A percentile compares a stretch with the other conserved stretches of the same genome.
Evolutionary conservation across 768 basidiomycete genomes (phyloP).

Genomic region (Suillus subluteus): DNA sequence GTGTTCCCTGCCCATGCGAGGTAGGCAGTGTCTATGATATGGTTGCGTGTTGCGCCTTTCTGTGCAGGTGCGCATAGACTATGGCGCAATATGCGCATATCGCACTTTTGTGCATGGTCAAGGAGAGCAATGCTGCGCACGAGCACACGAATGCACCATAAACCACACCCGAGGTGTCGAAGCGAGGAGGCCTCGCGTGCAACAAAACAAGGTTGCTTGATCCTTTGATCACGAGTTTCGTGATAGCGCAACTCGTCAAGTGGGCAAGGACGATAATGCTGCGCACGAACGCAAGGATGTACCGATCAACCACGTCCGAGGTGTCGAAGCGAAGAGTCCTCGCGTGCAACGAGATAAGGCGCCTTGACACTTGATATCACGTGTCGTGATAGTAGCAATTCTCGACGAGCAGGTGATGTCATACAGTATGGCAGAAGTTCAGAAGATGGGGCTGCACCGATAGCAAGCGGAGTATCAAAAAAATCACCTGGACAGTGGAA

Average conservation of each 20-base stretch:
- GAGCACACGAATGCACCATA: constrained; percentile 9
- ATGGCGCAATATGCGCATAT: neutral
- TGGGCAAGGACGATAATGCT: constrained; percentile 7
- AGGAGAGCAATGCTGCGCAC: constrained; percentile 6
- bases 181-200: neutral
- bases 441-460: neutral
- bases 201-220: constrained; percentile 5
- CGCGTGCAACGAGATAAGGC: constrained; percentile 1
- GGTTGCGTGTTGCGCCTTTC: neutral
- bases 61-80: neutral
- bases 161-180: neutral
- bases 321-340: constrained; percentile 5
- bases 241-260: neutral
- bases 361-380: neutral
- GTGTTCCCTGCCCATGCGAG: neutral
- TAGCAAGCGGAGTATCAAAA: constrained; percentile 3
- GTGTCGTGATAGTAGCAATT: neutral
- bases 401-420: neutral
- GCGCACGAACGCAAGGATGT: neutral
- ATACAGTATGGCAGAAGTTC: constrained; percentile 1
- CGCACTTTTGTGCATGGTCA: neutral
- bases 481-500: neutral
- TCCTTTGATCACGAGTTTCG: constrained; percentile 3
- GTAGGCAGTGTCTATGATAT: neutral
- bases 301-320: constrained; percentile 5